Conservation (phyloP, 108 stramenopile genomes). For the Cafeteria roenbergensis region DNA sequence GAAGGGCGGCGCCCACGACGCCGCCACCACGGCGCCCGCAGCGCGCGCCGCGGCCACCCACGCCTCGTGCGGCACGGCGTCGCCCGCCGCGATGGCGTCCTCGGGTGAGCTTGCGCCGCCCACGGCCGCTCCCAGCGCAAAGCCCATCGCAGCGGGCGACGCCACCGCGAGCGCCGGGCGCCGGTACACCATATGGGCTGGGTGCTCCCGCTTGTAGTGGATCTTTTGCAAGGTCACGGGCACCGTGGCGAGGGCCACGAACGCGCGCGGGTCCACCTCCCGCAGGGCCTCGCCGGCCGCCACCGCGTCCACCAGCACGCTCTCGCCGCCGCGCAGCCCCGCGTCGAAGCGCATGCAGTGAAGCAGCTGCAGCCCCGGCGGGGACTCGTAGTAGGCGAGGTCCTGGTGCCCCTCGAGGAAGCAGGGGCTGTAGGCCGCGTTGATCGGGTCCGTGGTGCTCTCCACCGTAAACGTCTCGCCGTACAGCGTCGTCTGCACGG, state of each 20-base stretch:
- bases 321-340: conserved; percentile 18
- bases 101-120: not conserved
- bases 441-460: conserved; percentile 1
- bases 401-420: conserved; percentile 20
- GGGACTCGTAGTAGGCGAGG: conserved; percentile 27
- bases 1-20: conserved; percentile 9
- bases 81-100: too few relatives aligned
- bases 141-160: not conserved
- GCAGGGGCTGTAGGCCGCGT: conserved; percentile 13
- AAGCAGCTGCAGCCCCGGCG: conserved; percentile 26
- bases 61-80: not conserved
- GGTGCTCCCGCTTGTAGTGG: conserved; percentile 17
- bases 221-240: conserved; percentile 19
- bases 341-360: conserved; percentile 21
- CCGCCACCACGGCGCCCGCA: not conserved
- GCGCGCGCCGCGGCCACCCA: not conserved
- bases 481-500: conserved; percentile 8
- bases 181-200: conserved; percentile 24
- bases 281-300: conserved; percentile 16
- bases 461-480: conserved; percentile 21
- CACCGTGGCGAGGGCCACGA: conserved; percentile 1
- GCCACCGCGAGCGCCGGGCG: conserved; percentile 7
- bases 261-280: conserved; percentile 1
- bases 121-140: not conserved
- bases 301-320: conserved; percentile 16